Base-by-base conservation (phyloP, 129 eudicot species). In the Ambrosia trifida region DNA sequence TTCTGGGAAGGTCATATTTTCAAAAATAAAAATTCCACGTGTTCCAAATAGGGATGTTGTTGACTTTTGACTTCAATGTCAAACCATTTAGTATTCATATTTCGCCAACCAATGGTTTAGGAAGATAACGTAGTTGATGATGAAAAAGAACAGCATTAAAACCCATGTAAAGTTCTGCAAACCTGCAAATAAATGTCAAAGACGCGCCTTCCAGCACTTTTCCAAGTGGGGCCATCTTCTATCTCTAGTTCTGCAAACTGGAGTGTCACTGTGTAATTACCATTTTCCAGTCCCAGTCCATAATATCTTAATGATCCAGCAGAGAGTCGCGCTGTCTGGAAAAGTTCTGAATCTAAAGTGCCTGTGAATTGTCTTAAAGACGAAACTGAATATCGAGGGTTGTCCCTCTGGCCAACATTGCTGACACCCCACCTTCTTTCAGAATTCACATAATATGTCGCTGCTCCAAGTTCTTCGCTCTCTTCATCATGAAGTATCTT, bases 171-270 rank as follows among this genome's bases (percentile, higher is more conserved):
- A 16, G 17, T 13, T 64, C 8, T 52, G 58, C 79, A 18, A 4
- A 89, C 98, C 98, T 92, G 98, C 64, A 83, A 64, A 76, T 81
- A 85, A 35, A 93, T 87, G 70, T 93, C 95, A 79, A 93, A 93
- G 33, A 89, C 70, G 3, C 95, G 92, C 78, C 91, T 89, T 67
- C 98, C 98, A 10, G 66, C 81, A 43, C 95, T 87, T 70, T 40
- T 60, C 96, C 95, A 89, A 74, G 70, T 70, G 12, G 9, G 13
- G 45, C 84, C 68, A 74, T 83, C 84, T 68, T 50, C 64, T 19
- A 87, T 75, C 32, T 46, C 57, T 50, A 82, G 68, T 77, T 92
- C 98, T 54, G 84, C 98, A 81, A 92, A 92, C 74, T 75, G 96
- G 43, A 91, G 89, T 46, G 38, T 72, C 11, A 91, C 83, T 0